Evolutionary conservation across 2,329 filamentous ascomycete genomes (phyloP), one percentile per base, ranked within the genome.

Genomic region (Microcyclospora pomicola): DNA sequence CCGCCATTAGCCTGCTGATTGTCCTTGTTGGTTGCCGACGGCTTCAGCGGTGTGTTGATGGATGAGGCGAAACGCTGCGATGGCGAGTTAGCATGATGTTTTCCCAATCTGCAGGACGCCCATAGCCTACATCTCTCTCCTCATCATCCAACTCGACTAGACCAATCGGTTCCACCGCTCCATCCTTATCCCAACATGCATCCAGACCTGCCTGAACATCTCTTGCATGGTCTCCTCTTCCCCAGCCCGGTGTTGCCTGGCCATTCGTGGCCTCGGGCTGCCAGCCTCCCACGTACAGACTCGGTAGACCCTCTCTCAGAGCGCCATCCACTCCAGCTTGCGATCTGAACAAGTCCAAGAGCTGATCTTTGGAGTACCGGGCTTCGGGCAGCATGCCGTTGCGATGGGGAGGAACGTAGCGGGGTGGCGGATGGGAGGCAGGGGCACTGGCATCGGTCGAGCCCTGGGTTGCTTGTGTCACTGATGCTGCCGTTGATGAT

Each of bases 11-110:
- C 71, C 59, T 59, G 71, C 58, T 58, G 70, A 42, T 60, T 69
- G 60, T 64, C 76, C 65, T 83, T 88, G 51, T 67, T 69, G 53
- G 83, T 80, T 53, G 83, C 80, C 14, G 83, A 82, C 7, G 83
- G 81, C 62, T 96, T 96, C 49, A 95, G 68, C 27, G 86, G 82
- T 28, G 91, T 95, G 60, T 96, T 98, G 56, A 98, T 86, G 46
- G 92, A 91, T 36, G 73, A 75, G 36, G 76, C 64, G 61, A 95
- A 95, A 45, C 82, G 67, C 81, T 94, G 59, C 36, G 35, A 42
- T 39, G 36, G 13, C 9, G 10, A 31, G 35, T 49, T 34, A 50
- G 45, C 33, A 37, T 33, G 14, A 16, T 3, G 14, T 19, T 33
- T 13, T 11, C 19, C 28, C 13, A 14, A 45, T 52, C 39, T 36